A percentile compares a stretch with the other conserved stretches of the same genome.
Evolutionary conservation across 1,284 basidiomycete genomes (phyloP).

Genomic region (Amylostereum areolatum): DNA sequence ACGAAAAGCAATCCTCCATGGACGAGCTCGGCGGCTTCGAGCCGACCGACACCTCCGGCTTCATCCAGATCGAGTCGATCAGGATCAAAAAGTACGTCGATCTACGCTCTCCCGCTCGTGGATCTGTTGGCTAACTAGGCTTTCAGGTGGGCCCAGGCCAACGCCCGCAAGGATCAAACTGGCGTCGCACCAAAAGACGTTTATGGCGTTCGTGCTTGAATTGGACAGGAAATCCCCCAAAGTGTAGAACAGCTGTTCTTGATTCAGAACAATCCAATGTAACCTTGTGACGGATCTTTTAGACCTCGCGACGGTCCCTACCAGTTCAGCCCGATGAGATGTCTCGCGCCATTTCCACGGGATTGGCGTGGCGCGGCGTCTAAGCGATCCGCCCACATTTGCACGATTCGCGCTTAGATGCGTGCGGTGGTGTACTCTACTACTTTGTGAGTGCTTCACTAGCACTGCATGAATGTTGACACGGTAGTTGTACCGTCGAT

Average conservation of each 20-base stretch:
- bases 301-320: too few species aligned
- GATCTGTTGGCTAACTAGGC: slow-evolving; percentile 2
- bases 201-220: slow-evolving; percentile 45
- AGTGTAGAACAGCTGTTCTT: not conserved
- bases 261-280: not conserved
- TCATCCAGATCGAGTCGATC: slow-evolving; percentile 94
- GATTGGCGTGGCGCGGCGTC: too few species aligned
- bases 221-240: not conserved
- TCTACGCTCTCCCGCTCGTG: slow-evolving; percentile 11
- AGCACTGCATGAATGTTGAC: too few species aligned
- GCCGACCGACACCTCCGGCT: slow-evolving; percentile 86
- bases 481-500: too few species aligned
- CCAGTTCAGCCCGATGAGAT: too few species aligned
- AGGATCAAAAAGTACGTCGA: slow-evolving; percentile 85
- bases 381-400: not conserved
- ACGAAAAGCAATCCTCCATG: slow-evolving; percentile 97
- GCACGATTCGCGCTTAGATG: not conserved
- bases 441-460: too few species aligned
- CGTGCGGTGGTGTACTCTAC: too few species aligned
- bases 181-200: slow-evolving; percentile 76
- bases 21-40: slow-evolving; percentile 98
- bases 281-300: not conserved
- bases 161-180: slow-evolving; percentile 75
- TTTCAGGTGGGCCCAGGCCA: slow-evolving; percentile 76
- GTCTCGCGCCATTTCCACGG: too few species aligned